These are phyloP conservation scores for Acer campestre DNA, from an alignment of 345 rosid genomes.

Conservation along the genomic window DNA sequence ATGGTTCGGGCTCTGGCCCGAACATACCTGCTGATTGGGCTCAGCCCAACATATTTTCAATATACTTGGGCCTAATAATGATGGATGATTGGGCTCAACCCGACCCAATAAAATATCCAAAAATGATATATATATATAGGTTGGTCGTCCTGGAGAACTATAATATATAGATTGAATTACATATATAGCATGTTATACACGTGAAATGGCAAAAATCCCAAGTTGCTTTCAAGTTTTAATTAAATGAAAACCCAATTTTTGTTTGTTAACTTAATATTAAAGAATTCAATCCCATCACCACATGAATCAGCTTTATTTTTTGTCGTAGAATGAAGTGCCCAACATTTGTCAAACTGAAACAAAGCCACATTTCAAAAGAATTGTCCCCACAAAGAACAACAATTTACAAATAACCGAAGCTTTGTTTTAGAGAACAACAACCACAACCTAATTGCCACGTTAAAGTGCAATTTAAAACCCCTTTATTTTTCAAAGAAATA, in stretches of 20 bases:
- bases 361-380: neutral
- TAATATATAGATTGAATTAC: neutral
- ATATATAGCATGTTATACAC: neutral
- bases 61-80: no score
- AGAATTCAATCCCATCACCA: neutral
- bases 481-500: neutral
- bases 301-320: slow-evolving; percentile 11
- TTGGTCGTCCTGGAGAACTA: no score
- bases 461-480: neutral
- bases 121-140: neutral
- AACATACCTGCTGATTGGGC: neutral
- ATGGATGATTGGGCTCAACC: no score
- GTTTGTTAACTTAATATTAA: neutral
- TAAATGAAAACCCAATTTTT: neutral
- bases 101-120: neutral
- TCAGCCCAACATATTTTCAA: neutral
- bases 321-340: neutral
- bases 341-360: neutral
- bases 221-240: neutral
- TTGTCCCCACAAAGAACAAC: neutral
- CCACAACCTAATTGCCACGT: slow-evolving; percentile 32
- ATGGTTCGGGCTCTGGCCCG: neutral
- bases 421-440: neutral
- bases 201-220: neutral
- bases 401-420: neutral